Conservation (phyloP, 441 rosid genomes). For the Erysimum cheiri region DNA sequence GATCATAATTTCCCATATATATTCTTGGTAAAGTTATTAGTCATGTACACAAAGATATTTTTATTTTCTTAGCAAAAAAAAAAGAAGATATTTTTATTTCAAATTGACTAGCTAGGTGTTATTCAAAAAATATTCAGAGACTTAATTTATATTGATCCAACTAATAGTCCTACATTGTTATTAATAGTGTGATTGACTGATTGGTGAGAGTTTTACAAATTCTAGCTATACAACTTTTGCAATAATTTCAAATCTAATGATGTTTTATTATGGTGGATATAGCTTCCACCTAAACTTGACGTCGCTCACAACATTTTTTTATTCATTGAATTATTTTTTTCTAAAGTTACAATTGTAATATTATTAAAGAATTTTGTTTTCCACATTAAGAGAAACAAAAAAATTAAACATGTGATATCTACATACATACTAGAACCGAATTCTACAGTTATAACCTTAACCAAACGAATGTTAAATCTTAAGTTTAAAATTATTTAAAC, state of each 20-base stretch:
- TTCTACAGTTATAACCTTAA: not conserved
- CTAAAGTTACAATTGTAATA: not conserved
- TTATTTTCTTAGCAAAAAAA: too few species aligned
- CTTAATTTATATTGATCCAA: not conserved
- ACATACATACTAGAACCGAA: not conserved
- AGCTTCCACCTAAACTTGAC: too few species aligned
- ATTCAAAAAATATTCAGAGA: not conserved
- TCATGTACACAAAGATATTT: not conserved
- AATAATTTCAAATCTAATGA: too few species aligned
- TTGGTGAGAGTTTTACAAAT: too few species aligned
- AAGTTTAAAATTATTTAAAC: not conserved
- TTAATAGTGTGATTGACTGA: too few species aligned
- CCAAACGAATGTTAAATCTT: not conserved
- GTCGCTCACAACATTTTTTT: too few species aligned
- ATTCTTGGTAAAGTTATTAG: not conserved
- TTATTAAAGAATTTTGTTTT: not conserved
- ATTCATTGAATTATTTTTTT: not conserved
- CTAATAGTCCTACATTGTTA: not conserved
- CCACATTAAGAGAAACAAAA: not conserved
- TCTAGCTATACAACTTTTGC: too few species aligned
- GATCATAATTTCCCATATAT: not conserved
- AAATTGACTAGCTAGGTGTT: not conserved
- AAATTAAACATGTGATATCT: not conserved
- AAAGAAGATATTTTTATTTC: too few species aligned
- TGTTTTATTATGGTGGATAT: too few species aligned